A percentile compares a stretch with the other conserved stretches of the same genome.
These are phyloP conservation scores for Lepiota brunneoincarnata DNA, from an alignment of 768 basidiomycete species.

Conservation along the genomic window DNA sequence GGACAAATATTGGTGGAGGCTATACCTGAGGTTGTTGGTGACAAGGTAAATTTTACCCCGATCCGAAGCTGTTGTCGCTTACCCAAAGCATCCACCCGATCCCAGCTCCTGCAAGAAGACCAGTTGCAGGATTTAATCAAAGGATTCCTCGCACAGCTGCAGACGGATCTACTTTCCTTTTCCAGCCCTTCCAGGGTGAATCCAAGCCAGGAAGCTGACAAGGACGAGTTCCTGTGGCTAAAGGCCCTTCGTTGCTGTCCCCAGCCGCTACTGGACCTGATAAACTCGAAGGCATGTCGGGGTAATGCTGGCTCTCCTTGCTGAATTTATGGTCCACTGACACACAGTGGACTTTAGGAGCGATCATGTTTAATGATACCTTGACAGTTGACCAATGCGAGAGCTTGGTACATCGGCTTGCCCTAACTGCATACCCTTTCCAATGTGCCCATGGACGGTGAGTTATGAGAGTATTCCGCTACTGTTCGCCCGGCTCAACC, in stretches of 20 bases:
- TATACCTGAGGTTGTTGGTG: slow-evolving; percentile 69
- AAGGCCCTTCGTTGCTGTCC: slow-evolving; percentile 81
- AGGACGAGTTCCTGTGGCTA: slow-evolving; percentile 53
- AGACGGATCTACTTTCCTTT: slow-evolving; percentile 38
- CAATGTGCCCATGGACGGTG: slow-evolving; percentile 96
- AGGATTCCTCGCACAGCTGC: slow-evolving; percentile 62
- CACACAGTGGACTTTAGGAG: slow-evolving; percentile 50
- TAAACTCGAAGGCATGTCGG: slow-evolving; percentile 95
- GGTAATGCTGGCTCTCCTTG: slow-evolving; percentile 46
- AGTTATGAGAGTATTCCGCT: slow-evolving; percentile 16
- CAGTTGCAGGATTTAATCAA: slow-evolving; percentile 79
- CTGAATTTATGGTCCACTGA: neutral
- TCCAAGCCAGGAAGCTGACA: slow-evolving; percentile 16
- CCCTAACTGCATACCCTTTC: slow-evolving; percentile 80
- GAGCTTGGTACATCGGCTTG: slow-evolving; percentile 63
- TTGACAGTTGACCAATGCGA: slow-evolving; percentile 68
- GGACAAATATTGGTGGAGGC: slow-evolving; percentile 60
- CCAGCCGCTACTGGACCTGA: slow-evolving; percentile 72
- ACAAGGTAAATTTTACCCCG: slow-evolving; percentile 57
- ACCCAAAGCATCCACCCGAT: slow-evolving; percentile 13
- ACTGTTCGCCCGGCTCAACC: neutral
- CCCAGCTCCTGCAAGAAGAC: slow-evolving; percentile 59
- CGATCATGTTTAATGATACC: slow-evolving; percentile 95
- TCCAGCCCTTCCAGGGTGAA: slow-evolving; percentile 21
- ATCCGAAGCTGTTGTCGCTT: slow-evolving; percentile 16